These are phyloP conservation scores for Phalaenopsis aphrodite DNA, from an alignment of 106 monocot species.

Conservation along the genomic window DNA sequence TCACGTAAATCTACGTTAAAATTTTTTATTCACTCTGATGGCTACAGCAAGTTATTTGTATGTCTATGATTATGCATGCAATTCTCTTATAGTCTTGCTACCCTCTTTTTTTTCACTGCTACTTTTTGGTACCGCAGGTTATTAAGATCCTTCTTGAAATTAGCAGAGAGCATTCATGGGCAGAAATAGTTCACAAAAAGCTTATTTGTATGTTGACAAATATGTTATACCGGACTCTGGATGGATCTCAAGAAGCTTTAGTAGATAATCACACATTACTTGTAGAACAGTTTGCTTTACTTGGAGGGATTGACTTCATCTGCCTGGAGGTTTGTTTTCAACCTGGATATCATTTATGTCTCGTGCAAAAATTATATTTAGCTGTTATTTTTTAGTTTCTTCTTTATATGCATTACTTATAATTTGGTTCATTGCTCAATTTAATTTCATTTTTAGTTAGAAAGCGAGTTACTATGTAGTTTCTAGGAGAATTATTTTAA, in stretches of 20 bases:
- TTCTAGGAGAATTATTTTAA: neutral
- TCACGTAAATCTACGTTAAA: no score
- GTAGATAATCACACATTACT: constrained; percentile 35
- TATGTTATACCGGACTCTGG: constrained; percentile 63
- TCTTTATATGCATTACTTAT: neutral
- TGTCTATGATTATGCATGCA: neutral
- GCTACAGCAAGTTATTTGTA: neutral
- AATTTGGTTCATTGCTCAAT: neutral
- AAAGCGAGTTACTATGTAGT: neutral
- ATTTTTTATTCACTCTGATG: neutral
- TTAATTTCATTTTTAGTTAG: neutral
- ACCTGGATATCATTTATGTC: neutral
- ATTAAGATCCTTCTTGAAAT: constrained; percentile 75
- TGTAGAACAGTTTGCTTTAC: constrained; percentile 61
- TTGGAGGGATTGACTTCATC: constrained; percentile 93
- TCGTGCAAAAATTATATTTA: neutral
- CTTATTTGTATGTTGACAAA: constrained; percentile 87
- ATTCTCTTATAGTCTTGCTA: neutral
- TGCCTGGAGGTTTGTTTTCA: constrained; percentile 68
- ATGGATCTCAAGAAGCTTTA: constrained; percentile 17
- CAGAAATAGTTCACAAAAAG: constrained; percentile 74
- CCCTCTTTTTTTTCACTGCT: neutral
- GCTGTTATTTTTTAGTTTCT: neutral
- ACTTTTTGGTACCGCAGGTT: constrained; percentile 38
- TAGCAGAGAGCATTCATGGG: constrained; percentile 84